phyloP scores from a whole-genome alignment of 805 yeast species.

The Sugiyamaella marilandica region DNA sequence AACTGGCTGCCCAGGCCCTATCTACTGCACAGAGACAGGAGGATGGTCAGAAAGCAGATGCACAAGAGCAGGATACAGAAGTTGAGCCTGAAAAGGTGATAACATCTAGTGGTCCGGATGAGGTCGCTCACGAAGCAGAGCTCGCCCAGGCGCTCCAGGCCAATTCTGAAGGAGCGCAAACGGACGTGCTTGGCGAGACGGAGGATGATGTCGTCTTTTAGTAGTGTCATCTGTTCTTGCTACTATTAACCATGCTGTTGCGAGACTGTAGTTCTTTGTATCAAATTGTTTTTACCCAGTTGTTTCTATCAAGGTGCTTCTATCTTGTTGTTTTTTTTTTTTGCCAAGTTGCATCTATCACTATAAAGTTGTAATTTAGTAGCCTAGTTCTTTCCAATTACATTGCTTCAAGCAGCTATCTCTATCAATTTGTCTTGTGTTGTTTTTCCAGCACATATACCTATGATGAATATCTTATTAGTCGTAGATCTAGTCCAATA shows the following conservation, averaged over 20 bases:
- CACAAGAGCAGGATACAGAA: slow-evolving; percentile 8
- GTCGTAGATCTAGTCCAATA: no score
- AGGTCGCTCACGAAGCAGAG: slow-evolving; percentile 8
- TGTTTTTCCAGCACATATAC: no score
- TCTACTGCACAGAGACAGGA: slow-evolving; percentile 11
- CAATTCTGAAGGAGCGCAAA: background rate
- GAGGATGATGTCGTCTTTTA: slow-evolving; percentile 44
- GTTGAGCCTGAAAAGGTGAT: slow-evolving; percentile 6
- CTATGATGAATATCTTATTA: no score
- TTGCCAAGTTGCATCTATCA: no score
- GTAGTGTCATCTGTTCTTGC: no score
- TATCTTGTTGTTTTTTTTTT: no score
- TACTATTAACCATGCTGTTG: no score
- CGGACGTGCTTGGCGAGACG: slow-evolving; percentile 35
- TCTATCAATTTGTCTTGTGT: no score
- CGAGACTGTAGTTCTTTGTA: background rate
- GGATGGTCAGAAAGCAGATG: slow-evolving; percentile 25
- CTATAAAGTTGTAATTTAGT: no score
- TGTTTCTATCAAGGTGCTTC: no score
- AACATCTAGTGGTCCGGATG: slow-evolving; percentile 11
- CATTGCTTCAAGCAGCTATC: no score
- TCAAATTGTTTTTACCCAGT: background rate
- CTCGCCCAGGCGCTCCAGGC: slow-evolving; percentile 2
- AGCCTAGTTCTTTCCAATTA: no score
- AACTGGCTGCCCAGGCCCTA: background rate